Conservation (phyloP, 768 basidiomycete species). For the Nidularia pulvinata region DNA sequence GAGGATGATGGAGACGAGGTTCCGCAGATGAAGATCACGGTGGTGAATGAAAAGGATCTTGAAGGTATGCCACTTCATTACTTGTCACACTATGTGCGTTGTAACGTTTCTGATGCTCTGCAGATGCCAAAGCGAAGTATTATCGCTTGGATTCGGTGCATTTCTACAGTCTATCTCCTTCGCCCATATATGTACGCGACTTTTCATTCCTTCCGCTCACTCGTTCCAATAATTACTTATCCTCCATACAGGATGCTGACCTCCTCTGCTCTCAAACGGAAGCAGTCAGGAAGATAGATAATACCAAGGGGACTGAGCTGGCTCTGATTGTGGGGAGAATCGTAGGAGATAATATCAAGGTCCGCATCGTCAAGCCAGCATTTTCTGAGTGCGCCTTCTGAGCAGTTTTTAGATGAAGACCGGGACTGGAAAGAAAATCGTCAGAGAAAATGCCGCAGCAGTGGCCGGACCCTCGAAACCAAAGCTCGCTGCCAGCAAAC, state of each 20-base stretch:
- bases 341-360: slow-evolving; percentile 36
- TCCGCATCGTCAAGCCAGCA: slow-evolving; percentile 13
- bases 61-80: slow-evolving; percentile 45
- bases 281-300: slow-evolving; percentile 37
- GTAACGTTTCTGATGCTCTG: slow-evolving; percentile 1
- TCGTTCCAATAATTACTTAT: neutral
- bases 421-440: slow-evolving; percentile 9
- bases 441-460: slow-evolving; percentile 16
- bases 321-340: slow-evolving; percentile 46
- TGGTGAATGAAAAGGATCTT: slow-evolving; percentile 65
- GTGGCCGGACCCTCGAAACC: slow-evolving; percentile 7
- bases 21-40: slow-evolving; percentile 43
- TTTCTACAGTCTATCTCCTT: slow-evolving; percentile 74
- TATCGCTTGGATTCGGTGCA: slow-evolving; percentile 52
- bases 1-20: slow-evolving; percentile 43
- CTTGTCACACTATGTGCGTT: neutral
- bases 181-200: slow-evolving; percentile 52
- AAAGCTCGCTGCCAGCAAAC: too few species aligned
- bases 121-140: slow-evolving; percentile 58
- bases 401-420: slow-evolving; percentile 10
- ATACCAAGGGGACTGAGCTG: slow-evolving; percentile 36
- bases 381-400: neutral
- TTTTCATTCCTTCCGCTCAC: slow-evolving; percentile 2
- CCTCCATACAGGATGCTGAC: slow-evolving; percentile 51
- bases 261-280: slow-evolving; percentile 39